These are phyloP conservation scores for Coniochaeta sp. DNA, from an alignment of 2,329 filamentous ascomycete genomes.

Conservation along the genomic window DNA sequence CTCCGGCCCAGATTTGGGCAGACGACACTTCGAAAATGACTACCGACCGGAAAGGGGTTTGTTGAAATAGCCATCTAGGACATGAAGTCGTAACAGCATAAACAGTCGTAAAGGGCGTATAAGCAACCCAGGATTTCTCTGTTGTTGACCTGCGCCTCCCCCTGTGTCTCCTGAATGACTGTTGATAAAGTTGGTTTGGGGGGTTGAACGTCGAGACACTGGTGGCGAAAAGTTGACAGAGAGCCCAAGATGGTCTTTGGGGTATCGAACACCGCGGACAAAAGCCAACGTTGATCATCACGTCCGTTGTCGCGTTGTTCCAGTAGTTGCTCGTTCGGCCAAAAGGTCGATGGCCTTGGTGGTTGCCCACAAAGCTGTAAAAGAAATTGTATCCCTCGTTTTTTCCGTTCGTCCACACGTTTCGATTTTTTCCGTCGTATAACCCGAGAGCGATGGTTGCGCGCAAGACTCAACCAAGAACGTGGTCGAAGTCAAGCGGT, in stretches of 20 bases:
- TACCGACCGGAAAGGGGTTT: not conserved
- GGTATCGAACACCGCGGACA: slow-evolving; percentile 2
- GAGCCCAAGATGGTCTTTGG: too few relatives aligned
- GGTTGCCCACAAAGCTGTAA: slow-evolving; percentile 4
- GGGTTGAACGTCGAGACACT: not conserved
- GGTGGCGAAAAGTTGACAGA: not conserved
- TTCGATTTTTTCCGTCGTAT: not conserved
- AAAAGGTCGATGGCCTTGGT: slow-evolving; percentile 2
- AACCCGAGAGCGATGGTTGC: not conserved
- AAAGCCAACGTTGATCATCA: not conserved
- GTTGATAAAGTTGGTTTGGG: not conserved
- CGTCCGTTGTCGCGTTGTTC: not conserved
- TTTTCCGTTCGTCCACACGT: not conserved
- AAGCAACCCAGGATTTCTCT: slow-evolving; percentile 3
- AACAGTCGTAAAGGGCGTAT: slow-evolving; percentile 4
- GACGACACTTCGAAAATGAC: slow-evolving; percentile 2
- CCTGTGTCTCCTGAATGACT: not conserved
- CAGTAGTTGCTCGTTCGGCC: not conserved
- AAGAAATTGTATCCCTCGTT: slow-evolving; percentile 3
- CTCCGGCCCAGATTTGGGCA: not conserved
- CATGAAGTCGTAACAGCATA: slow-evolving; percentile 7
- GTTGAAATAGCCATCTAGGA: slow-evolving; percentile 5
- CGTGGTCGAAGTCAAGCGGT: not conserved
- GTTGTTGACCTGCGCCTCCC: too few relatives aligned
- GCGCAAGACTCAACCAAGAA: not conserved